Conservation (phyloP, 2,329 filamentous ascomycete genomes). For the Dactylellina drechsleri region DNA sequence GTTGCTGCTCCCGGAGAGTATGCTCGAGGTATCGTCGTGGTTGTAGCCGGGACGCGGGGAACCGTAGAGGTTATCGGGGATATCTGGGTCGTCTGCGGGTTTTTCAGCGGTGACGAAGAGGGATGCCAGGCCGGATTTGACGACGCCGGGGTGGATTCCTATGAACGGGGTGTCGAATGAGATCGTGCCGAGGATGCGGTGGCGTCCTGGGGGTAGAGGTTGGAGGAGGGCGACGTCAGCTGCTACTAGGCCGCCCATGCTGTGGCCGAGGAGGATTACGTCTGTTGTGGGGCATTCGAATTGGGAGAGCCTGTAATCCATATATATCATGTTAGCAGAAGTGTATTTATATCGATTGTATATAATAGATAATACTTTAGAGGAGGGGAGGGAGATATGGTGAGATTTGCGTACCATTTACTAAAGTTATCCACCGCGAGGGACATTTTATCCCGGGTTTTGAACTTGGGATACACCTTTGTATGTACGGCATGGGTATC, state of each 20-base stretch:
- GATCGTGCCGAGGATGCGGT: slow-evolving; percentile 79
- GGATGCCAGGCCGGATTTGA: slow-evolving; percentile 81
- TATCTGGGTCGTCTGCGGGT: slow-evolving; percentile 56
- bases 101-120: slow-evolving; percentile 71
- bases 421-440: slow-evolving; percentile 85
- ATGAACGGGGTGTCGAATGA: slow-evolving; percentile 88
- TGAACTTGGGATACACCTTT: slow-evolving; percentile 84
- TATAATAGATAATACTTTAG: slow-evolving; percentile 67
- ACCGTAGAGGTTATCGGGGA: slow-evolving; percentile 29
- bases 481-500: slow-evolving; percentile 79
- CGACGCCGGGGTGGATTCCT: slow-evolving; percentile 87
- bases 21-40: slow-evolving; percentile 18
- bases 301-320: slow-evolving; percentile 29
- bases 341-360: slow-evolving; percentile 56
- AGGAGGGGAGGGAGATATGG: slow-evolving; percentile 62
- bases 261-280: slow-evolving; percentile 84
- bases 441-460: slow-evolving; percentile 76
- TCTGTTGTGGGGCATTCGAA: slow-evolving; percentile 68
- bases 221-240: slow-evolving; percentile 78
- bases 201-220: slow-evolving; percentile 54
- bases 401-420: slow-evolving; percentile 68
- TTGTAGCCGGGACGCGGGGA: not conserved
- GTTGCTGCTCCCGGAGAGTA: not conserved
- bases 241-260: slow-evolving; percentile 85
- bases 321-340: slow-evolving; percentile 57